phyloP scores from a whole-genome alignment of 352 stramenopile species.

The Phytophthora tentaculata region DNA sequence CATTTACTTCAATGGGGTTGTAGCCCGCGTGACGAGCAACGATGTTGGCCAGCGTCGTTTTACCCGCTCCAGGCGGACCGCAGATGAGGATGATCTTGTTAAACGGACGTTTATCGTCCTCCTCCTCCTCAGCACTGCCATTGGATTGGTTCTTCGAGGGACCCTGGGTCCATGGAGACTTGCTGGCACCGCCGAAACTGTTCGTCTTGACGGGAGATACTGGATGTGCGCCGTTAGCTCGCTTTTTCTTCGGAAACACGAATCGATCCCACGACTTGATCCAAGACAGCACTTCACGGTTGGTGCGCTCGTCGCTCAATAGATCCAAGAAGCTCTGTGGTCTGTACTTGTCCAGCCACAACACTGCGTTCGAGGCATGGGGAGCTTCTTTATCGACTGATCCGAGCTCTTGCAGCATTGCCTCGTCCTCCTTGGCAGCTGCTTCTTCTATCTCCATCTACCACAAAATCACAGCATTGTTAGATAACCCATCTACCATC shows the following conservation, averaged over 20 bases:
- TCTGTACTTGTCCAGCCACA: constrained; percentile 99
- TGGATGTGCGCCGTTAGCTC: constrained; percentile 17
- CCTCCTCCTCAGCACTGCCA: constrained; percentile 32
- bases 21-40: constrained; percentile 96
- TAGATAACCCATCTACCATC: too few relatives aligned
- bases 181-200: constrained; percentile 8
- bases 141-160: constrained; percentile 11
- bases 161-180: constrained; percentile 21
- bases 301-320: constrained; percentile 96
- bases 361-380: constrained; percentile 31
- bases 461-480: constrained; percentile 9
- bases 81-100: constrained; percentile 96
- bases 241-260: constrained; percentile 90
- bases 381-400: neutral
- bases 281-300: constrained; percentile 95
- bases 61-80: constrained; percentile 93
- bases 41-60: constrained; percentile 98
- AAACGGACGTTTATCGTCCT: constrained; percentile 59
- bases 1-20: constrained; percentile 97
- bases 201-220: constrained; percentile 19
- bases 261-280: constrained; percentile 96
- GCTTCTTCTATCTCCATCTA: constrained; percentile 76
- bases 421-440: constrained; percentile 44
- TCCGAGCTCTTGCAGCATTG: constrained; percentile 15
- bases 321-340: constrained; percentile 94